A percentile compares a stretch with the other conserved stretches of the same genome.
phyloP scores from a whole-genome alignment of 371 early-diverging fungal species.

The Mortierella sp. region DNA sequence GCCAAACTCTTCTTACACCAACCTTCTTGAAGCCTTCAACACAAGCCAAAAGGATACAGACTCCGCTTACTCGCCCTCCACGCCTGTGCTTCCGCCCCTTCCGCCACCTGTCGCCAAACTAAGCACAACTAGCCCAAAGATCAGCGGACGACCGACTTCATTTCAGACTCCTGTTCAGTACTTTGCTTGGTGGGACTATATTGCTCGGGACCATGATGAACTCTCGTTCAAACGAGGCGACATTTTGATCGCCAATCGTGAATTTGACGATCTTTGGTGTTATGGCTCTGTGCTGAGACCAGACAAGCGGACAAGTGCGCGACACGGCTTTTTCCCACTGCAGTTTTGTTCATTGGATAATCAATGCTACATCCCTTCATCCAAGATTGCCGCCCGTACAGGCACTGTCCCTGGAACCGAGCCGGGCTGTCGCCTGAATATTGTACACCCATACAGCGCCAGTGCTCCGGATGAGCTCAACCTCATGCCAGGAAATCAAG shows the following conservation, averaged over 20 bases:
- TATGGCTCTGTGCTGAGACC: constrained; percentile 47
- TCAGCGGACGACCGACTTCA: constrained; percentile 33
- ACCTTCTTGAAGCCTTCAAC: constrained; percentile 28
- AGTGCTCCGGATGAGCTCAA: constrained; percentile 32
- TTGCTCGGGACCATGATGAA: constrained; percentile 47
- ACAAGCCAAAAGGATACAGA: constrained; percentile 10
- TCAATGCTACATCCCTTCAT: constrained; percentile 40
- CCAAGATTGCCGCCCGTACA: constrained; percentile 22
- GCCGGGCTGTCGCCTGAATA: constrained; percentile 34
- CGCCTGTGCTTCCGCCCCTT: constrained; percentile 32
- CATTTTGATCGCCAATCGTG: constrained; percentile 36
- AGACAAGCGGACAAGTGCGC: constrained; percentile 37
- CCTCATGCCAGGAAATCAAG: constrained; percentile 49
- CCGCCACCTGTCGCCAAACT: constrained; percentile 32
- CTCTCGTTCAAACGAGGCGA: constrained; percentile 52
- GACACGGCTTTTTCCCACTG: constrained; percentile 50
- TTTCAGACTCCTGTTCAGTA: too few species aligned
- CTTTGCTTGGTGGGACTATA: too few species aligned
- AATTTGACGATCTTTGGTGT: constrained; percentile 52
- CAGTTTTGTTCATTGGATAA: constrained; percentile 47
- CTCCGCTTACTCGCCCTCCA: constrained; percentile 27
- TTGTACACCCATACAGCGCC: constrained; percentile 41
- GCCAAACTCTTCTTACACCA: constrained; percentile 41
- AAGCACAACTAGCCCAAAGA: constrained; percentile 30
- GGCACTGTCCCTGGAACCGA: constrained; percentile 29